Base-by-base conservation (phyloP, 208 protist species). In the Trypanosomatidae sp. region DNA sequence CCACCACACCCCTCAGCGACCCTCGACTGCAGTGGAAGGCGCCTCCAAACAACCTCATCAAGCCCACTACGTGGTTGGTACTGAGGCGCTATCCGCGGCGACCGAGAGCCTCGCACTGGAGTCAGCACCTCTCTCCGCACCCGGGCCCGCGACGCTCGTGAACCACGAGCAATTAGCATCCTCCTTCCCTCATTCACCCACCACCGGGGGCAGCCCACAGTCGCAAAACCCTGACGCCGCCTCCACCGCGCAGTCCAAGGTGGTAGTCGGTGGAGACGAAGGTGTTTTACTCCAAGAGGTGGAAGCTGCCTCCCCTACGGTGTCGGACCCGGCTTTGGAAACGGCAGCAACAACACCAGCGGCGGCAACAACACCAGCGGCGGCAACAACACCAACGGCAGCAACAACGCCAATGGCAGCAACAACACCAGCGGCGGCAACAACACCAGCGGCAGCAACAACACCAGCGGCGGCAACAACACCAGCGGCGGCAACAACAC, bases 1-100 rank as follows among this genome's bases (percentile, higher is more conserved):
- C 0, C 50, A 19, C 8, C 62, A n/a, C 52, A 73, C 68, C 13
- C 68, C 74, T n/a, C 74, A 69, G 44, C 68, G 68, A 12, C 44
- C 33, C 0, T 30, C 74, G 1, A 44, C 58, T 12, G 4, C 50
- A 39, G 49, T 53, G 39, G 69, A 70, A 5, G 17, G 8, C 28
- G 47, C 62, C 28, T 13, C 44, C n/a, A 52, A 22, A 25, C 13
- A 71, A 15, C 53, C 69, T n/a, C 64, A 66, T 52, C 69, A 71
- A 47, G 69, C 47, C 36, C 69, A 65, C 19, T 47, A 36, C 19
- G n/a, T 71, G 25, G 67, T 64, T 46, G n/a, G 19, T 49, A n/a
- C 8, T 33, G 41, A 66, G 41, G 52, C 73, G 43, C 36, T 60
- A 44, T 25, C 5, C 50, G 25, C 59, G 0, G 30, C 53, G 59